Conservation (phyloP, 2,329 filamentous ascomycete species). For the Botrytis hyacinthi region DNA sequence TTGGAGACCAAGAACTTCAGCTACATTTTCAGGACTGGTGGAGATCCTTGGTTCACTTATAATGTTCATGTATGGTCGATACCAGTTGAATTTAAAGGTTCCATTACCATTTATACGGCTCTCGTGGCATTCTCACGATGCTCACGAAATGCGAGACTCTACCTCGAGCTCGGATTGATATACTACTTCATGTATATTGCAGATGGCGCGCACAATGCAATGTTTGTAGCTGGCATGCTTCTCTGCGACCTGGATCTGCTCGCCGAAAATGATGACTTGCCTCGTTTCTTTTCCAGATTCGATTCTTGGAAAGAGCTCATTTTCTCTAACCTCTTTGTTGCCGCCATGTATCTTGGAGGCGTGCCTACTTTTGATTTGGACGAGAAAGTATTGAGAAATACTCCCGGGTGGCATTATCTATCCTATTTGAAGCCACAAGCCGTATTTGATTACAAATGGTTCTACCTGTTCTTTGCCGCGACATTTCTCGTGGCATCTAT, state of each 20-base stretch:
- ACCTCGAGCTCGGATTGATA: slow-evolving; percentile 52
- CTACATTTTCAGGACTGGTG: slow-evolving; percentile 60
- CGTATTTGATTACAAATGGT: slow-evolving; percentile 66
- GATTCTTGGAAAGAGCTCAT: slow-evolving; percentile 51
- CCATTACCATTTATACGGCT: slow-evolving; percentile 59
- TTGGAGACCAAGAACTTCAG: slow-evolving; percentile 66
- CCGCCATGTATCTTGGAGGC: slow-evolving; percentile 58
- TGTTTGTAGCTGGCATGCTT: slow-evolving; percentile 61
- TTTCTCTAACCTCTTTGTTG: slow-evolving; percentile 51
- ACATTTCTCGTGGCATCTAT: slow-evolving; percentile 54
- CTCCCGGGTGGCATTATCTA: slow-evolving; percentile 46
- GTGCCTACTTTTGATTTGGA: slow-evolving; percentile 54
- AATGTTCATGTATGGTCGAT: slow-evolving; percentile 59
- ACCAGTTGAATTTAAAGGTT: slow-evolving; percentile 62
- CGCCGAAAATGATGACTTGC: slow-evolving; percentile 50
- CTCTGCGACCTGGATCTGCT: slow-evolving; percentile 61
- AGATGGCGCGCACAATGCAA: slow-evolving; percentile 61
- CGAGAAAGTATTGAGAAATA: slow-evolving; percentile 50
- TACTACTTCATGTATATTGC: slow-evolving; percentile 67
- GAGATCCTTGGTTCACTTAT: slow-evolving; percentile 55
- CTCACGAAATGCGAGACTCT: slow-evolving; percentile 53
- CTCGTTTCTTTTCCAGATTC: slow-evolving; percentile 47
- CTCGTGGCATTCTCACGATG: slow-evolving; percentile 54
- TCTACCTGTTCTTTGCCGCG: slow-evolving; percentile 62
- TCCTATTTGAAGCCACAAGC: slow-evolving; percentile 62